phyloP scores from a whole-genome alignment of 495 filamentous ascomycete genomes.

The Immersiella caudata region DNA sequence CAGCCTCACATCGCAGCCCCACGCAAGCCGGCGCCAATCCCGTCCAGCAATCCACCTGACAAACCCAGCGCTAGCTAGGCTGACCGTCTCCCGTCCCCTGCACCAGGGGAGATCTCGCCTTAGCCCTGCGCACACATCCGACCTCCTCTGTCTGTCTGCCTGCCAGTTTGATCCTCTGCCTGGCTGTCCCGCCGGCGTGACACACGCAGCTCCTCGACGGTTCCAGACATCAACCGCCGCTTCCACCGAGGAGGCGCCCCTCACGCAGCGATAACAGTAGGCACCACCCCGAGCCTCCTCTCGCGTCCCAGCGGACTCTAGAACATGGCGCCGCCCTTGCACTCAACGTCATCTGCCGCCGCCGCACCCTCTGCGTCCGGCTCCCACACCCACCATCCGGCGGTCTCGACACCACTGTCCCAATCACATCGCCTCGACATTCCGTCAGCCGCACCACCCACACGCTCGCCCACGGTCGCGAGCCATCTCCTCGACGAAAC shows the following conservation, averaged over 20 bases:
- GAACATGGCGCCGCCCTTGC: conserved; percentile 21
- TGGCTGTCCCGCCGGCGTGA: conserved; percentile 3
- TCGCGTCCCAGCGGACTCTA: not conserved
- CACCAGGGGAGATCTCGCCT: conserved; percentile 14
- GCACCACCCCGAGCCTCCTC: not conserved
- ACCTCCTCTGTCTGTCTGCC: conserved; percentile 14
- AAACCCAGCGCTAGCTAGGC: conserved; percentile 1
- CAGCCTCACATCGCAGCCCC: conserved; percentile 14
- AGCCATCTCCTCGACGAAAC: conserved; percentile 28
- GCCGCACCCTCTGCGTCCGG: conserved; percentile 11
- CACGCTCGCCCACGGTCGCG: conserved; percentile 17
- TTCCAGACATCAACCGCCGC: not conserved
- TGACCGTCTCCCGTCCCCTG: not conserved
- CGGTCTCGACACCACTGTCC: conserved; percentile 10
- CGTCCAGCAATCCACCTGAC: conserved; percentile 6
- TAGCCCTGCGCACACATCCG: conserved; percentile 14
- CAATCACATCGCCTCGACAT: conserved; percentile 26
- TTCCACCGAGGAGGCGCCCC: not conserved
- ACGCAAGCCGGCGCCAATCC: conserved; percentile 13
- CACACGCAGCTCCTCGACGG: not conserved
- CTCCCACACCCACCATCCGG: conserved; percentile 12
- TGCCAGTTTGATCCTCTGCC: conserved; percentile 14
- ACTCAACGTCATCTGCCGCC: conserved; percentile 25
- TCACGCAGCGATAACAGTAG: not conserved
- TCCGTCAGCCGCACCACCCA: conserved; percentile 23